Evolutionary conservation across 1,139 yeast genomes (phyloP).

Genomic region (Pichia sp.): DNA sequence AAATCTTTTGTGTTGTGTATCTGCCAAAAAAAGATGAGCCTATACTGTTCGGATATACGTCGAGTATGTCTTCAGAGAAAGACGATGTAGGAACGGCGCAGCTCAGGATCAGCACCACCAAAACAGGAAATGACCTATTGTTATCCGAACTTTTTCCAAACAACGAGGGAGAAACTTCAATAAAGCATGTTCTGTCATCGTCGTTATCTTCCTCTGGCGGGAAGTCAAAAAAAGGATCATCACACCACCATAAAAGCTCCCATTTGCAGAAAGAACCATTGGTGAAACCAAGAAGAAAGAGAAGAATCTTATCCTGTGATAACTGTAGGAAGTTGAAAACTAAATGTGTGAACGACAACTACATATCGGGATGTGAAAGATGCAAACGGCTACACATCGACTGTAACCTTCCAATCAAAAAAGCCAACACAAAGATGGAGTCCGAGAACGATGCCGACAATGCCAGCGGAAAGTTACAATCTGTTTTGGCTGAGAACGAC

Average conservation of each 20-base stretch:
- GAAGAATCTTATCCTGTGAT: conserved; percentile 45
- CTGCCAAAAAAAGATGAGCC: no score
- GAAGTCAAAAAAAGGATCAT: background rate
- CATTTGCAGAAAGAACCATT: background rate
- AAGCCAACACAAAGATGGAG: background rate
- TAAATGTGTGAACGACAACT: conserved; percentile 45
- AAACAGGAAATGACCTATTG: conserved; percentile 23
- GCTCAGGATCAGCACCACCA: conserved; percentile 10
- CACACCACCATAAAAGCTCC: background rate
- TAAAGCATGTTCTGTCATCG: conserved; percentile 2
- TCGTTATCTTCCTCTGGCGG: background rate
- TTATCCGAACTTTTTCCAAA: conserved; percentile 18
- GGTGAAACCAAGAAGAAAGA: conserved; percentile 31
- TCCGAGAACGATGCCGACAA: background rate
- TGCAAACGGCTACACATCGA: conserved; percentile 42
- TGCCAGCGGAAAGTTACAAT: background rate
- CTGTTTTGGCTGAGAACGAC: background rate
- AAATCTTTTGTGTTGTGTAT: no score
- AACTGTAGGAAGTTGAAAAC: conserved; percentile 52
- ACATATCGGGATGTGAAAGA: conserved; percentile 42
- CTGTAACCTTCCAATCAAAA: conserved; percentile 39
- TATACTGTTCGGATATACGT: no score
- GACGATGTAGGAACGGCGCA: conserved; percentile 10
- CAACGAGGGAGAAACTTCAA: conserved; percentile 2
- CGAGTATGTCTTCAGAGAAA: background rate